Evolutionary conservation across 73 alveolate genomes (phyloP).

Genomic region (Breviolum minutum): DNA sequence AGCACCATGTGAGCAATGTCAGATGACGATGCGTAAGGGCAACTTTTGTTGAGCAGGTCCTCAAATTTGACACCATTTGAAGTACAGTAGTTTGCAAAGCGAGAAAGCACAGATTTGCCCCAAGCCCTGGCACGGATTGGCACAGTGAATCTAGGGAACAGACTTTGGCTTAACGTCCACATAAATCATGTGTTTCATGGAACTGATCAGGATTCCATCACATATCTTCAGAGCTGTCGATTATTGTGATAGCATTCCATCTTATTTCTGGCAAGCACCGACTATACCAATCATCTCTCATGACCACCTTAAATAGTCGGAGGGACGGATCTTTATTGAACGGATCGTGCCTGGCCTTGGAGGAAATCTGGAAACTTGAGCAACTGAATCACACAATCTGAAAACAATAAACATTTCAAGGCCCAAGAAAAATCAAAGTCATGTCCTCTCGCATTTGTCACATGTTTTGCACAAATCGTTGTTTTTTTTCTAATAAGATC

Average conservation of each 20-base stretch:
- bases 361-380: no score
- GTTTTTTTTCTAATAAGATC: neutral
- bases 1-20: neutral
- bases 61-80: constrained; percentile 29
- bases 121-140: constrained; percentile 34
- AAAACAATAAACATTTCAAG: no score
- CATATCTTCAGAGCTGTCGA: no score
- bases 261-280: no score
- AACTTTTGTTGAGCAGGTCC: neutral
- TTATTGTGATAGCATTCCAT: no score
- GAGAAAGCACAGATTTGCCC: constrained; percentile 74
- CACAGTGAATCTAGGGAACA: no score
- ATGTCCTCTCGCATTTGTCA: no score
- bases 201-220: no score
- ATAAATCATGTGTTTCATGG: no score
- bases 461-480: neutral
- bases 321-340: constrained; percentile 78
- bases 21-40: neutral
- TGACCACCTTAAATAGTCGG: neutral
- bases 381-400: no score
- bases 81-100: constrained; percentile 38
- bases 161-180: no score
- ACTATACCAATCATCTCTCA: neutral
- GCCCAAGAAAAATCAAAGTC: no score
- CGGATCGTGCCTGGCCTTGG: constrained; percentile 76